These are phyloP conservation scores for Ceratobasidium sp. DNA, from an alignment of 1,284 basidiomycete species.

Conservation along the genomic window DNA sequence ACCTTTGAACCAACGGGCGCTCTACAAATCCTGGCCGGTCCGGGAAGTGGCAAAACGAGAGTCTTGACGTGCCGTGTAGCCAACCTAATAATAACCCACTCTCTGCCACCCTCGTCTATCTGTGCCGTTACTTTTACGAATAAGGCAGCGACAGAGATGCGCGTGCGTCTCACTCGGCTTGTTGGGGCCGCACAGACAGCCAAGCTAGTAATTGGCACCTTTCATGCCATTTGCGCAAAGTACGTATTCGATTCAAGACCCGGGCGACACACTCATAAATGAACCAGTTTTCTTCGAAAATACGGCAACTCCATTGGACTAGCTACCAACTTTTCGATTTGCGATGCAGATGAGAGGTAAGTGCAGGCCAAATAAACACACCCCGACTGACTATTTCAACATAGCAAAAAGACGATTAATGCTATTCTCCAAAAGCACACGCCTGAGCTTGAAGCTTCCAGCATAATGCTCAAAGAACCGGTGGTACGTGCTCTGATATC, in stretches of 20 bases:
- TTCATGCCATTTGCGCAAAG: constrained; percentile 79
- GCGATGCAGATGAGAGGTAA: constrained; percentile 83
- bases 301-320: constrained; percentile 69
- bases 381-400: neutral
- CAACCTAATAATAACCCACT: constrained; percentile 69
- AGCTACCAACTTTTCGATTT: constrained; percentile 79
- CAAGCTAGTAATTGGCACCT: constrained; percentile 73
- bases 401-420: constrained; percentile 76
- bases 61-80: constrained; percentile 84
- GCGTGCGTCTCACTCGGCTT: constrained; percentile 70
- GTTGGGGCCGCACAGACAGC: constrained; percentile 69
- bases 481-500: constrained; percentile 72
- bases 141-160: constrained; percentile 92
- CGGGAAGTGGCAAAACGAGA: constrained; percentile 74
- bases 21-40: constrained; percentile 84
- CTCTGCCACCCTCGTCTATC: constrained; percentile 65
- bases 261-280: neutral
- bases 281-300: constrained; percentile 64
- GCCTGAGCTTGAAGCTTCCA: constrained; percentile 57
- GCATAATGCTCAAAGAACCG: constrained; percentile 67
- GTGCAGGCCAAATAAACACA: constrained; percentile 44
- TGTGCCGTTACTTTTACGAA: constrained; percentile 87
- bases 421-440: constrained; percentile 60
- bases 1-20: constrained; percentile 66
- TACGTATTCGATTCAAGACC: constrained; percentile 47